phyloP scores from a whole-genome alignment of 2,329 filamentous ascomycete species.

The Venturiaceae sp. region DNA sequence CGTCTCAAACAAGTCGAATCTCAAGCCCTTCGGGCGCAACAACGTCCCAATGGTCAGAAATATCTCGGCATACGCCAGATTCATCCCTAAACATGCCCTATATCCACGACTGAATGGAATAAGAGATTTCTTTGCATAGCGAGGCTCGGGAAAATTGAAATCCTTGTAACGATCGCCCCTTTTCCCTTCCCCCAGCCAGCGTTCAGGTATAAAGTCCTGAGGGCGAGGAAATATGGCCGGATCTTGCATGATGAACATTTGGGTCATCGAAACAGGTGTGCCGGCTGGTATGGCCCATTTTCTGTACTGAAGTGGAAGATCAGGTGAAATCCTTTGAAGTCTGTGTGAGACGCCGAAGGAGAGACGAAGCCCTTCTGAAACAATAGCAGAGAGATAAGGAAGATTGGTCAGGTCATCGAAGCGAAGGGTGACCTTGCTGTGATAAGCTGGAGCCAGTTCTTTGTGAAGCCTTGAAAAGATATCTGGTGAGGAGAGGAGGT shows the following conservation, averaged over 20 bases:
- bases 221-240: conserved; percentile 15
- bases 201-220: conserved; percentile 19
- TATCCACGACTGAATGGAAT: conserved; percentile 30
- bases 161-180: no score
- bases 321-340: conserved; percentile 15
- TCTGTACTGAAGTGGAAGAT: conserved; percentile 11
- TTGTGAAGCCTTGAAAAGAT: conserved; percentile 15
- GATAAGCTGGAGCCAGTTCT: conserved; percentile 14
- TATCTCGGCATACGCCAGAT: conserved; percentile 30
- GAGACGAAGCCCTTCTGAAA: conserved; percentile 23
- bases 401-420: conserved; percentile 17
- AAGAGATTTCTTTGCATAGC: conserved; percentile 20
- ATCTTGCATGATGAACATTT: conserved; percentile 17
- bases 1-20: conserved; percentile 19
- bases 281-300: conserved; percentile 14
- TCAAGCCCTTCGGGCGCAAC: conserved; percentile 12
- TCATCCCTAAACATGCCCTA: conserved; percentile 37
- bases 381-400: conserved; percentile 22
- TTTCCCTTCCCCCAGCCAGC: conserved; percentile 19
- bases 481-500: conserved; percentile 16
- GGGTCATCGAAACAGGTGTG: conserved; percentile 19
- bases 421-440: conserved; percentile 1
- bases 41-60: conserved; percentile 17
- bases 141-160: not conserved
- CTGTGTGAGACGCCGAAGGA: conserved; percentile 18